Evolutionary conservation across 306 rosid species (phyloP).

Genomic region (Fragaria ananassa): DNA sequence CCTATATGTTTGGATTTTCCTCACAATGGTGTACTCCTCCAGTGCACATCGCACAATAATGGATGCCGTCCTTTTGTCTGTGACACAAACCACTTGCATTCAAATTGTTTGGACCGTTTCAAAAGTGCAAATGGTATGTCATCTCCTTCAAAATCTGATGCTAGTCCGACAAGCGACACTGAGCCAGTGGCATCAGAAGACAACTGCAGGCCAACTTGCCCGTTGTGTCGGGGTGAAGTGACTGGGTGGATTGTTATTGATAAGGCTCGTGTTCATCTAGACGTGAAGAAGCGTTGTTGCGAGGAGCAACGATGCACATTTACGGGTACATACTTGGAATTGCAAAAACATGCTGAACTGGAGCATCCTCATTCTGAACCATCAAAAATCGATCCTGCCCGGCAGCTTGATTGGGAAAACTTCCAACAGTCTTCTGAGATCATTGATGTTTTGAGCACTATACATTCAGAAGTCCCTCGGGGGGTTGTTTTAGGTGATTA

Average conservation of each 20-base stretch:
- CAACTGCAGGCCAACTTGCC: conserved; percentile 60
- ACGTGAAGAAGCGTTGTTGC: conserved; percentile 80
- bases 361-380: conserved; percentile 92
- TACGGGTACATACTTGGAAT: conserved; percentile 71
- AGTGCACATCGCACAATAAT: conserved; percentile 71
- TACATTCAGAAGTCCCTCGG: conserved; percentile 84
- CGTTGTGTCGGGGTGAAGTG: conserved; percentile 90
- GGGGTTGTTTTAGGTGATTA: conserved; percentile 95
- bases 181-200: conserved; percentile 47
- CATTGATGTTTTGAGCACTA: conserved; percentile 92
- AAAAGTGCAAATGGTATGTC: conserved; percentile 60
- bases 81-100: conserved; percentile 79
- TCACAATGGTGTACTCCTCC: conserved; percentile 84
- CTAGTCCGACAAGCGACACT: conserved; percentile 24
- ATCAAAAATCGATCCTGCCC: conserved; percentile 87
- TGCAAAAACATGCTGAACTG: conserved; percentile 69
- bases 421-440: conserved; percentile 97
- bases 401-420: conserved; percentile 95
- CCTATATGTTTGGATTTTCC: conserved; percentile 96
- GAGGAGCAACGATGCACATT: conserved; percentile 69
- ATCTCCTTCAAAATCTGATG: conserved; percentile 44
- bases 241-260: conserved; percentile 78
- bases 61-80: conserved; percentile 92
- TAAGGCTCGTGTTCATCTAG: conserved; percentile 62
- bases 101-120: conserved; percentile 90